A percentile compares a stretch with the other conserved stretches of the same genome.
These are phyloP conservation scores for Mesostigma viride DNA, from an alignment of 139 green algal species.

Conservation along the genomic window DNA sequence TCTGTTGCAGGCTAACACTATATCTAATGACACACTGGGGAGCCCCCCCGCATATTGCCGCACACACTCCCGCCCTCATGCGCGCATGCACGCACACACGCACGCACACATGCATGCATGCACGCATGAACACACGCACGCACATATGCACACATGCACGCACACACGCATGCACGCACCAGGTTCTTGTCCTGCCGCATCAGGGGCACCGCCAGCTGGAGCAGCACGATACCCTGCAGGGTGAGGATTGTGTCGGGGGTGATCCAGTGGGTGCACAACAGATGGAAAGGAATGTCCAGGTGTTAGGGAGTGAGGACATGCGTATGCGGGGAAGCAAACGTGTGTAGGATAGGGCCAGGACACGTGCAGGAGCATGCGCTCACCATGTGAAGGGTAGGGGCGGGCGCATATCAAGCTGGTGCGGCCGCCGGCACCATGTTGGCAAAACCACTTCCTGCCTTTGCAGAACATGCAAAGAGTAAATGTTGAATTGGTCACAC, in stretches of 20 bases:
- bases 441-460: too few relatives aligned
- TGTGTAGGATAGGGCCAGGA: not conserved
- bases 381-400: not conserved
- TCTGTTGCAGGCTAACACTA: too few relatives aligned
- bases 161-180: not conserved
- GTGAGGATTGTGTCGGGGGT: not conserved
- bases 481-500: too few relatives aligned
- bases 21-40: not conserved
- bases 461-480: too few relatives aligned
- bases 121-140: too few relatives aligned
- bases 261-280: not conserved
- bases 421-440: not conserved
- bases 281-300: not conserved
- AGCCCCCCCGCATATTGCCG: not conserved
- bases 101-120: not conserved
- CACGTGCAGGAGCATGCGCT: not conserved
- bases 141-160: not conserved
- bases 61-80: not conserved
- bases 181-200: conserved; percentile 15
- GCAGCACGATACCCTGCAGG: conserved; percentile 24
- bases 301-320: not conserved
- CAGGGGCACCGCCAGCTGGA: conserved; percentile 26
- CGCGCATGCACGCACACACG: not conserved
- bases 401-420: not conserved
- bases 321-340: not conserved